Conservation (phyloP, 352 stramenopile genomes). For the Phytophthora pini region DNA sequence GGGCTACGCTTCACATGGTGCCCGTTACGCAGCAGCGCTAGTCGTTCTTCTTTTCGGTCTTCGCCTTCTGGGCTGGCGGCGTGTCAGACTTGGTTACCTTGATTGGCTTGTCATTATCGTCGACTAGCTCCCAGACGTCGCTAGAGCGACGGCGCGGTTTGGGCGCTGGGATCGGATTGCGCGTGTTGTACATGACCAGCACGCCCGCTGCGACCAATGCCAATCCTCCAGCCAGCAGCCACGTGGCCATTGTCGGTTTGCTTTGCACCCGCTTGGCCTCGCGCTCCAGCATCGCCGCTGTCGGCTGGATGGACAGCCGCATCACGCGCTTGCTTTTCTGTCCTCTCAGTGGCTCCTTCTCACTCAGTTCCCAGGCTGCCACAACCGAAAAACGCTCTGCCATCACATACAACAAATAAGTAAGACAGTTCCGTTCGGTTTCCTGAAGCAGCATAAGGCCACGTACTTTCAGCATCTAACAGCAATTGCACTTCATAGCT, state of each 20-base stretch:
- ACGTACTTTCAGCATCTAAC: constrained; percentile 50
- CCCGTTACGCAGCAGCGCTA: constrained; percentile 12
- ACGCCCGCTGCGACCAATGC: constrained; percentile 51
- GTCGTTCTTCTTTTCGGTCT: constrained; percentile 41
- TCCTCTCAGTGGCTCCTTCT: constrained; percentile 30
- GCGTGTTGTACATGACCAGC: constrained; percentile 58
- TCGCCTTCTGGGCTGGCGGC: constrained; percentile 16
- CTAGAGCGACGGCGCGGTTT: constrained; percentile 41
- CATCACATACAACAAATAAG: constrained; percentile 1
- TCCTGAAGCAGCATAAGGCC: neutral
- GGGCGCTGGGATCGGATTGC: constrained; percentile 32
- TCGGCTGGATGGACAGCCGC: constrained; percentile 57
- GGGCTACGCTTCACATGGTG: constrained; percentile 8
- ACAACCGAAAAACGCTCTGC: constrained; percentile 63
- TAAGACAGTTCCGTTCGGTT: neutral
- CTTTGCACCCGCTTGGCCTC: constrained; percentile 29
- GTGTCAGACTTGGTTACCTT: constrained; percentile 22
- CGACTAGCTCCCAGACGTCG: constrained; percentile 59
- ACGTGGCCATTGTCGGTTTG: constrained; percentile 32
- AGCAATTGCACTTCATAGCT: constrained; percentile 60
- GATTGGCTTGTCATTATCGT: constrained; percentile 44
- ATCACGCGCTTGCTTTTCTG: constrained; percentile 35
- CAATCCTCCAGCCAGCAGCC: constrained; percentile 56
- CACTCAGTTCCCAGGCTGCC: constrained; percentile 63
- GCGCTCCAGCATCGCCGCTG: constrained; percentile 44